phyloP scores from a whole-genome alignment of 176 grass and related monocot genomes.

The Triticum aestivum region IWGSC_CS_RefSeq_v2.1 NC_057800.1:518828129-518828628 shows the following conservation, averaged over 20 bases:
- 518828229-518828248: constrained; percentile 60
- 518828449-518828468: constrained; percentile 50
- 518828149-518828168: constrained; percentile 59
- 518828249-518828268: constrained; percentile 62
- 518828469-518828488: constrained; percentile 54
- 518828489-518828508: constrained; percentile 59
- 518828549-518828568: constrained; percentile 63
- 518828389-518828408: constrained; percentile 53
- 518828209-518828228: constrained; percentile 62
- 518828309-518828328: constrained; percentile 47
- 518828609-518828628: constrained; percentile 60
- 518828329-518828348: constrained; percentile 62
- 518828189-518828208: constrained; percentile 54
- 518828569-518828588: constrained; percentile 68
- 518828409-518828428: constrained; percentile 58
- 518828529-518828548: constrained; percentile 56
- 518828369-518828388: constrained; percentile 60
- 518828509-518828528: constrained; percentile 60
- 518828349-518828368: constrained; percentile 67
- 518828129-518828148: constrained; percentile 62
- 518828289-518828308: constrained; percentile 52
- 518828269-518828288: constrained; percentile 68
- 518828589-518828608: constrained; percentile 60
- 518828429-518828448: constrained; percentile 55
- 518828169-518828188: constrained; percentile 53